Percentiles rank a stretch among this genome's conserved stretches.
Conservation (phyloP, 768 basidiomycete genomes). For the Holtermannia corniformis region DNA sequence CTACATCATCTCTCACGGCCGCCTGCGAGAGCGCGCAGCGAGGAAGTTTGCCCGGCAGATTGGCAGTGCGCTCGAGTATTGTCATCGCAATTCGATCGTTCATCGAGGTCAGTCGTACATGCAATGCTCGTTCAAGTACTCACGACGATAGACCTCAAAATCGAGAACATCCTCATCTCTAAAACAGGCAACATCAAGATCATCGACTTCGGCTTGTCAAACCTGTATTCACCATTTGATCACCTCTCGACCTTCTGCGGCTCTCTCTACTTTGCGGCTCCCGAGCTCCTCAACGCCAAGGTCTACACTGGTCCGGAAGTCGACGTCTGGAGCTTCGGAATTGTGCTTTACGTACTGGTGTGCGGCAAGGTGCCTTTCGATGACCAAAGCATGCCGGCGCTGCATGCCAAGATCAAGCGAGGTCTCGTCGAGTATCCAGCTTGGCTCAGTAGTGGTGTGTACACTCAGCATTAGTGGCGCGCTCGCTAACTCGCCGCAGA, state of each 20-base stretch:
- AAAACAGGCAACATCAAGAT: constrained; percentile 99
- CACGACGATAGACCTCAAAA: constrained; percentile 67
- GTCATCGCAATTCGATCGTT: constrained; percentile 93
- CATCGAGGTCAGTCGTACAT: constrained; percentile 55
- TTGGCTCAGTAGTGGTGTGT: constrained; percentile 84
- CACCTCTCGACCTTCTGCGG: constrained; percentile 95
- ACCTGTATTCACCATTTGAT: constrained; percentile 71
- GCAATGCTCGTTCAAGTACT: neutral
- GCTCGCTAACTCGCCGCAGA: constrained; percentile 47
- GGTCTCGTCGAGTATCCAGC: constrained; percentile 94
- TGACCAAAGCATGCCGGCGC: constrained; percentile 96
- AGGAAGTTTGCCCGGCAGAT: constrained; percentile 97
- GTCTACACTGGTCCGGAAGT: constrained; percentile 97
- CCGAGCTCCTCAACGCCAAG: constrained; percentile 91
- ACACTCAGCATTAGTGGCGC: neutral
- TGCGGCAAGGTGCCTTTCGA: constrained; percentile 99
- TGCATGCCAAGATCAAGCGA: constrained; percentile 98
- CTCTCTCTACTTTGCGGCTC: constrained; percentile 95
- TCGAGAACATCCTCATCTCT: constrained; percentile 98
- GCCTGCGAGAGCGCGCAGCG: constrained; percentile 87
- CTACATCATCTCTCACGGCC: constrained; percentile 97
- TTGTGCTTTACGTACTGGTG: constrained; percentile 93
- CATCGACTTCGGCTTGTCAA: constrained; percentile 97
- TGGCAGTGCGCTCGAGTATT: constrained; percentile 89
- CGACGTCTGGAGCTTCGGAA: constrained; percentile 98